Evolutionary conservation across 2,329 filamentous ascomycete genomes (phyloP), one percentile per base, ranked within the genome.

Genomic region (Ceratocystis smalleyi): DNA sequence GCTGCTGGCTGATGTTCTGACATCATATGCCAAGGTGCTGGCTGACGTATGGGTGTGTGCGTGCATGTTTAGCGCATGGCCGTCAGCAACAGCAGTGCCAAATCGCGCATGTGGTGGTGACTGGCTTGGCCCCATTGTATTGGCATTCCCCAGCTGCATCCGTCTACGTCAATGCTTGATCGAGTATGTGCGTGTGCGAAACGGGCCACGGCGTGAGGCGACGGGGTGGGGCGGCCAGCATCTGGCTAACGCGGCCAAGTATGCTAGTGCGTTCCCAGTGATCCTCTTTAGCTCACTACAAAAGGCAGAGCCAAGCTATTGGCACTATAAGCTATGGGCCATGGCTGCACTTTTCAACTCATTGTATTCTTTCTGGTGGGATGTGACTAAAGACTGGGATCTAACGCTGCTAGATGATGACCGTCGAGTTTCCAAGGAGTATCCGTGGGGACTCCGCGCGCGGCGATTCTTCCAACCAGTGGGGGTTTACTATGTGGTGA

Each of bases 351-450:
- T 90, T 43, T 72, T 94, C 70, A 96, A 99, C 74, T 95, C 89
- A 15, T 78, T 88, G 55, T 99, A 96, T 76, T 91, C 88, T n/a
- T 97, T 97, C 77, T 99, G 94, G 79, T 99, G 94, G 94, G 94
- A 99, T 71, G 85, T 97, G 35, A 81, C 89, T 64, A 94, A 91
- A 76, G 94, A 99, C 78, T 99, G 94, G 94, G 94, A 97, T 72
- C 79, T 99, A 67, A 89, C 87, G 0, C 79, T 97, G 15, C 88
- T 97, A 71, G 83, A 86, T 2, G 73, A 78, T 1, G 73, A 76
- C 15, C 75, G 75, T 45, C 82, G 86, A 68, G 78, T 79, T 68
- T 79, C 81, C 10, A 80, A 80, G 1, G 83, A 87, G 30, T 82
- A 91, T 69, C 83, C 89, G 0, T 94, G 83, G 72, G 94, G 89